Percentiles rank a stretch among this genome's conserved stretches.
Evolutionary conservation across 805 yeast species (phyloP).

Genomic region (Clavispora vitiphila): DNA sequence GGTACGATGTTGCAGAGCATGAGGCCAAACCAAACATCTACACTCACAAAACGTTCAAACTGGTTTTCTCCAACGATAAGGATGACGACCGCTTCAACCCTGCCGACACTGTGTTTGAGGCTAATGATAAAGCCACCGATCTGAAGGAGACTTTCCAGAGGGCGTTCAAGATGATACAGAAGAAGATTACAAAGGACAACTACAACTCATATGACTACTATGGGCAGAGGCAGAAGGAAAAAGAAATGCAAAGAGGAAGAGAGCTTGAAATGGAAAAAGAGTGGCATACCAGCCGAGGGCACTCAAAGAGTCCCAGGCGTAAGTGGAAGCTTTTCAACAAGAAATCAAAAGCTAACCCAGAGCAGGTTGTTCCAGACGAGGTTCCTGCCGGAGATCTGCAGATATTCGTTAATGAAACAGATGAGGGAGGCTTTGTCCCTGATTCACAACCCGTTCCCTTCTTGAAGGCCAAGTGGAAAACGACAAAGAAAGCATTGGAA

Average conservation of each 20-base stretch:
- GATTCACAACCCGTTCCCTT: neutral
- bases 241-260: neutral
- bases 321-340: neutral
- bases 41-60: constrained; percentile 36
- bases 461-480: neutral
- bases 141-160: constrained; percentile 19
- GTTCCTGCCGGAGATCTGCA: neutral
- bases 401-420: neutral
- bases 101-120: constrained; percentile 35
- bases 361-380: neutral
- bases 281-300: too few species aligned
- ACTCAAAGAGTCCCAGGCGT: neutral
- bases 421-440: neutral
- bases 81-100: constrained; percentile 37
- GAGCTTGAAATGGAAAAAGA: too few species aligned
- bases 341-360: neutral
- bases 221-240: constrained; percentile 13
- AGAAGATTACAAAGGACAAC: constrained; percentile 26
- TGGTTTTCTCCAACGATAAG: constrained; percentile 27
- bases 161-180: constrained; percentile 26
- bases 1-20: constrained; percentile 27
- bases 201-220: constrained; percentile 34
- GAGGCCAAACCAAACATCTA: constrained; percentile 29
- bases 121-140: constrained; percentile 16
- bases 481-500: neutral